Percentiles rank a stretch among this genome's conserved stretches.
phyloP scores from a whole-genome alignment of 208 protist species.

The Endotrypanum monterogeii region DNA sequence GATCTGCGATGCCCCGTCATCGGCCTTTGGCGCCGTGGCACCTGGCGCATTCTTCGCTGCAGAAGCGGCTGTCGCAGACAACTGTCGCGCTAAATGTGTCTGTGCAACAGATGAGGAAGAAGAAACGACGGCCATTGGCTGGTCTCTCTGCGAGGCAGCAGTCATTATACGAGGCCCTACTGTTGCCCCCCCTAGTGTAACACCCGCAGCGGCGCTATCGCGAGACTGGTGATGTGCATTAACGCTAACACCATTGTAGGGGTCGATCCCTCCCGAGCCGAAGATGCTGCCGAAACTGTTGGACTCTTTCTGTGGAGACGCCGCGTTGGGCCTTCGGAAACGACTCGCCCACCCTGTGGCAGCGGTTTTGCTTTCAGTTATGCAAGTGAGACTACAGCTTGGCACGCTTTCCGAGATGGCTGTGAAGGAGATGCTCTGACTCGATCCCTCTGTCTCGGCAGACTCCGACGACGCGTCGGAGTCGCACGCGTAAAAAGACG shows the following conservation, averaged over 20 bases:
- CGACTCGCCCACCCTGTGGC: constrained; percentile 20
- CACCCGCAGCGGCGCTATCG: constrained; percentile 7
- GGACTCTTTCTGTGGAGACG: constrained; percentile 16
- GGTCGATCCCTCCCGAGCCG: constrained; percentile 40
- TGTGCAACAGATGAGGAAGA: neutral
- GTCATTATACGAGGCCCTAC: neutral
- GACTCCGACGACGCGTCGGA: constrained; percentile 28
- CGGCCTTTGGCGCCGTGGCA: neutral
- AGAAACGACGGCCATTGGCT: neutral
- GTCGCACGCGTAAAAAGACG: constrained; percentile 45
- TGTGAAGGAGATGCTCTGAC: constrained; percentile 39
- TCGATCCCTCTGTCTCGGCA: constrained; percentile 28
- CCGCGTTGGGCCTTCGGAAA: constrained; percentile 19
- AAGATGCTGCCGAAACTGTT: constrained; percentile 52
- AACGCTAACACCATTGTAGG: constrained; percentile 38
- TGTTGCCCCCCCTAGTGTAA: neutral
- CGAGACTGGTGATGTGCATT: constrained; percentile 11
- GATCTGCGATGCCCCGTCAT: neutral
- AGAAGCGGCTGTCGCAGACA: neutral
- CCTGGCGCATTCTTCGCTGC: neutral
- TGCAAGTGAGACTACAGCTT: constrained; percentile 68
- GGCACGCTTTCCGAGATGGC: constrained; percentile 72
- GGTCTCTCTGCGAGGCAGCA: constrained; percentile 6
- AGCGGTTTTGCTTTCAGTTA: constrained; percentile 34
- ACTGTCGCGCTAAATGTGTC: neutral